A percentile compares a stretch with the other conserved stretches of the same genome.
phyloP scores from a whole-genome alignment of 179 eudicot genomes.

The Beta lomatogona region DNA sequence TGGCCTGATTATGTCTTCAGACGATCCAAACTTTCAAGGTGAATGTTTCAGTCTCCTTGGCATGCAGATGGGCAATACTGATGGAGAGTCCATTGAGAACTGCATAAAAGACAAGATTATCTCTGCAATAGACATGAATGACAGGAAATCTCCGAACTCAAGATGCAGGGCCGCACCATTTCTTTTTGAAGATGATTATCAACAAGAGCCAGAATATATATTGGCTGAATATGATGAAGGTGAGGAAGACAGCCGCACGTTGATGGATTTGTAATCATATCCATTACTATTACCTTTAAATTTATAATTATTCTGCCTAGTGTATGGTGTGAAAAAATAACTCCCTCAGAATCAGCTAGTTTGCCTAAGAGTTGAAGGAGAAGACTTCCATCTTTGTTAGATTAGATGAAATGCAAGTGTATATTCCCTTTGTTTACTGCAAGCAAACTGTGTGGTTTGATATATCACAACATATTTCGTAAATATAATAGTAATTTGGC shows the following conservation, averaged over 20 bases:
- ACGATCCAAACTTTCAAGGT: conserved; percentile 60
- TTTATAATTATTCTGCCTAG: background rate
- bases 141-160: conserved; percentile 41
- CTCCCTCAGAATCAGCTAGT: background rate
- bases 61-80: conserved; percentile 41
- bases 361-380: background rate
- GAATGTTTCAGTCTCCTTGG: conserved; percentile 82
- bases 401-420: background rate
- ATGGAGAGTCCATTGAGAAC: conserved; percentile 46
- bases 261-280: conserved; percentile 39
- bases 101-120: conserved; percentile 64
- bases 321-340: background rate
- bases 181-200: conserved; percentile 57
- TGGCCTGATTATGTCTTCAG: conserved; percentile 71
- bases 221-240: conserved; percentile 55
- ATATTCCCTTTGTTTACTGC: background rate
- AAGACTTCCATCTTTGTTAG: background rate
- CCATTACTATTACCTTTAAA: background rate
- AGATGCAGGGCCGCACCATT: conserved; percentile 46
- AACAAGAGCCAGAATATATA: conserved; percentile 39
- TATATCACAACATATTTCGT: background rate
- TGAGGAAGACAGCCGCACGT: conserved; percentile 45
- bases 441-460: background rate
- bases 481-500: too few relatives aligned
- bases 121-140: conserved; percentile 56